phyloP scores from a whole-genome alignment of 192 early-diverging fungal genomes.

The Obelidium mucronatum region DNA sequence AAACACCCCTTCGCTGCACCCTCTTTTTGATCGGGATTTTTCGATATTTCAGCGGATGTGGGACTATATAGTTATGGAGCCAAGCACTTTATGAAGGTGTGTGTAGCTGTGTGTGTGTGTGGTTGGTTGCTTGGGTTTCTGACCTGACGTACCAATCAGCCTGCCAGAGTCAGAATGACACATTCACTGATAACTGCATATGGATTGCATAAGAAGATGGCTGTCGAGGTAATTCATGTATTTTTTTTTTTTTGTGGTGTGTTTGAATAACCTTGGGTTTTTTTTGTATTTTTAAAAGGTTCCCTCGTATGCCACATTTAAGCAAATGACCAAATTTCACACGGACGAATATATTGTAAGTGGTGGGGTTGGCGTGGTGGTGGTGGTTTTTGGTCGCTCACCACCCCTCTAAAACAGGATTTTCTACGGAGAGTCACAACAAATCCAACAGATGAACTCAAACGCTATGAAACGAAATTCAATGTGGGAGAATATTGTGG shows the following conservation, averaged over 20 bases:
- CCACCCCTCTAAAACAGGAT: slow-evolving; percentile 57
- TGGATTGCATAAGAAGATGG: slow-evolving; percentile 90
- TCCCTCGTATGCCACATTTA: slow-evolving; percentile 86
- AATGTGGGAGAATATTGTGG: slow-evolving; percentile 83
- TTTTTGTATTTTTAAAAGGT: slow-evolving; percentile 50
- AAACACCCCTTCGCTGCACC: not conserved
- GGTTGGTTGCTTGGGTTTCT: not conserved
- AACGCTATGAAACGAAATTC: slow-evolving; percentile 59
- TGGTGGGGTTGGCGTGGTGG: no score
- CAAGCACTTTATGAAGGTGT: slow-evolving; percentile 65
- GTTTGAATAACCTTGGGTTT: not conserved
- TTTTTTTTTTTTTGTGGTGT: no score
- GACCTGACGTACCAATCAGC: slow-evolving; percentile 51
- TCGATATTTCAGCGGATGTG: slow-evolving; percentile 50
- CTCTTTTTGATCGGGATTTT: not conserved
- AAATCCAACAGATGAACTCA: slow-evolving; percentile 53
- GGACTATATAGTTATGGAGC: slow-evolving; percentile 63
- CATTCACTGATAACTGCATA: slow-evolving; percentile 94
- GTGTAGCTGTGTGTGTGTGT: not conserved
- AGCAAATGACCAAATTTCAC: slow-evolving; percentile 95
- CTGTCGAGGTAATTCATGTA: slow-evolving; percentile 49
- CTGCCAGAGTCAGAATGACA: slow-evolving; percentile 90
- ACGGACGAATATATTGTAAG: slow-evolving; percentile 85
- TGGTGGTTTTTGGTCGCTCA: no score
- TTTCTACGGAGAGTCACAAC: slow-evolving; percentile 77